Conservation (phyloP, 257 asterid genomes). For the Solanum habrochaites region DNA sequence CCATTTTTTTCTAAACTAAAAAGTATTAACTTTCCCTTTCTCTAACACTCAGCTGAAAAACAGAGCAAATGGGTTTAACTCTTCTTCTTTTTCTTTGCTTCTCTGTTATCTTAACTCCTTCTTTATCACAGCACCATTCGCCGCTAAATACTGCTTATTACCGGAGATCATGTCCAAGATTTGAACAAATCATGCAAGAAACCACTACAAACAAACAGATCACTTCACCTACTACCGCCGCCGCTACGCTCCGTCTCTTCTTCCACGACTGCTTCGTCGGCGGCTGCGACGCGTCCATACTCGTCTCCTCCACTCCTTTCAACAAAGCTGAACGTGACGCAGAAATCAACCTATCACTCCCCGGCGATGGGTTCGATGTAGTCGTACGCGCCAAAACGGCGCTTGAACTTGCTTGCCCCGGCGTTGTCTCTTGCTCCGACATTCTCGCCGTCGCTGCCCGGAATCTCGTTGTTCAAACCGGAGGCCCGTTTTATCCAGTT, state of each 20-base stretch:
- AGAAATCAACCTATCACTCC: conserved; percentile 84
- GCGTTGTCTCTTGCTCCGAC: conserved; percentile 84
- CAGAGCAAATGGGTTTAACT: background rate
- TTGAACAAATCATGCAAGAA: conserved; percentile 62
- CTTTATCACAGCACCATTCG: conserved; percentile 7
- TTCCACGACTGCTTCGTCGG: conserved; percentile 81
- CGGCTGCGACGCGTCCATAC: conserved; percentile 91
- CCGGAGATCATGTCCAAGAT: conserved; percentile 48
- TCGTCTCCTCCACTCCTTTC: conserved; percentile 73
- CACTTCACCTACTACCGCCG: conserved; percentile 91
- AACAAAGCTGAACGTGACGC: conserved; percentile 83
- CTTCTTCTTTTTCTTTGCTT: background rate
- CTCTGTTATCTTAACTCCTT: background rate
- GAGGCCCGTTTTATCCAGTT: conserved; percentile 75
- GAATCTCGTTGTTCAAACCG: conserved; percentile 68
- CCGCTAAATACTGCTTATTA: conserved; percentile 26
- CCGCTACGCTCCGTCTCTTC: conserved; percentile 88
- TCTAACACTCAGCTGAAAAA: background rate
- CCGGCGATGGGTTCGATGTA: conserved; percentile 94
- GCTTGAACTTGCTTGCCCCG: conserved; percentile 78
- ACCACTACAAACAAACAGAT: conserved; percentile 80
- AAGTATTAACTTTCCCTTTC: background rate
- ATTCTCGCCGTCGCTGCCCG: conserved; percentile 77
- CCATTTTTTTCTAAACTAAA: background rate
- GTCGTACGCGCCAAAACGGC: conserved; percentile 80